These are phyloP conservation scores for Globisporangium apiculatum DNA, from an alignment of 352 stramenopile genomes.

Conservation along the genomic window DNA sequence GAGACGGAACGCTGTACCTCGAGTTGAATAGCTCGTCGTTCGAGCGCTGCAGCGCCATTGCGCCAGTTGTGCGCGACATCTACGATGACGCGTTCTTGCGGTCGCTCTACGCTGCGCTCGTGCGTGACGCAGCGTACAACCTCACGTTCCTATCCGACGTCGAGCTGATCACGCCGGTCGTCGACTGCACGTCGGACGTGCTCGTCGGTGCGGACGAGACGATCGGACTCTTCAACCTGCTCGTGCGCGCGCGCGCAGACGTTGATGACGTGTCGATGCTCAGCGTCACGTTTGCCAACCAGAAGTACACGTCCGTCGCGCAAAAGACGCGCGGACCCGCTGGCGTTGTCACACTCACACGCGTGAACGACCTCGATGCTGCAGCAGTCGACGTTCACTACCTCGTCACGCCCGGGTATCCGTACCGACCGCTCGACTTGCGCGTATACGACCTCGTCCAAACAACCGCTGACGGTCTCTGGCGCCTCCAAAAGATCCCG, in stretches of 20 bases:
- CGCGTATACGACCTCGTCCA: neutral
- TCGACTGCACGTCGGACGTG: conserved; percentile 2
- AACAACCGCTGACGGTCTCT: neutral
- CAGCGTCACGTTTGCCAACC: neutral
- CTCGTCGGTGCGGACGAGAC: neutral
- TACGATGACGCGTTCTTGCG: conserved; percentile 10
- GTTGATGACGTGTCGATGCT: neutral
- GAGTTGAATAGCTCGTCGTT: conserved; percentile 2
- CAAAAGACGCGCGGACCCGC: conserved; percentile 3
- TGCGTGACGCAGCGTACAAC: conserved; percentile 6
- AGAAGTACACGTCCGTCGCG: conserved; percentile 1
- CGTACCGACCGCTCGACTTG: conserved; percentile 12
- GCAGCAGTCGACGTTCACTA: conserved; percentile 12
- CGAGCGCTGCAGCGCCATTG: conserved; percentile 1
- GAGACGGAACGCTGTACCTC: conserved; percentile 4
- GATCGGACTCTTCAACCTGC: neutral
- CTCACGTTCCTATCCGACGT: conserved; percentile 11
- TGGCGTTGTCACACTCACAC: conserved; percentile 6
- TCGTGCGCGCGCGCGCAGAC: neutral
- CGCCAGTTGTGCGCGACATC: neutral
- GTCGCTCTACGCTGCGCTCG: conserved; percentile 8
- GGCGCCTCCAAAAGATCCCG: conserved; percentile 5
- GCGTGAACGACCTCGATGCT: conserved; percentile 24
- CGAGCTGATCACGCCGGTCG: conserved; percentile 28
- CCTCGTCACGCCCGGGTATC: conserved; percentile 18